These are phyloP conservation scores for Wickerhamiella vanderwaltii DNA, from an alignment of 805 yeast species.

Conservation along the genomic window DNA sequence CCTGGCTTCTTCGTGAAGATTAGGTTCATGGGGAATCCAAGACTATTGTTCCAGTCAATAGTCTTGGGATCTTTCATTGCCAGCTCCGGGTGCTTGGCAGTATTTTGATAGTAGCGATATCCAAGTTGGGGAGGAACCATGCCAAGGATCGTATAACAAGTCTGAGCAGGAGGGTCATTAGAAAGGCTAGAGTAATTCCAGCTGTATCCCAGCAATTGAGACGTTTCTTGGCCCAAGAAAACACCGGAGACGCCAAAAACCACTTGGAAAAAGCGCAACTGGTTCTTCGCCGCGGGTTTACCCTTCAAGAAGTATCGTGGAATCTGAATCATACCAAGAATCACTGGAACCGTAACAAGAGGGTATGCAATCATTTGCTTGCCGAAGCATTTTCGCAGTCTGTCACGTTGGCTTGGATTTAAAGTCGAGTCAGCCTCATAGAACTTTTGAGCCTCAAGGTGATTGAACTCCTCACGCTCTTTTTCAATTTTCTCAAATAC, in stretches of 20 bases:
- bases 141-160: slow-evolving; percentile 16
- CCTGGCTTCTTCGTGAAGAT: slow-evolving; percentile 7
- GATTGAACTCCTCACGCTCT: too few relatives aligned
- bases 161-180: slow-evolving; percentile 9
- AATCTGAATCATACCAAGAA: slow-evolving; percentile 14
- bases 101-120: slow-evolving; percentile 18
- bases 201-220: slow-evolving; percentile 14
- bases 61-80: slow-evolving; percentile 18
- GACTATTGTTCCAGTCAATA: slow-evolving; percentile 19
- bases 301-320: slow-evolving; percentile 17
- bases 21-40: slow-evolving; percentile 20
- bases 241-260: slow-evolving; percentile 20
- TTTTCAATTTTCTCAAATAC: too few relatives aligned
- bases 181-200: slow-evolving; percentile 4
- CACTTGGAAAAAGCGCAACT: slow-evolving; percentile 16
- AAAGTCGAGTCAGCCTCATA: slow-evolving; percentile 18
- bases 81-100: slow-evolving; percentile 16
- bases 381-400: slow-evolving; percentile 16
- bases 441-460: slow-evolving; percentile 17
- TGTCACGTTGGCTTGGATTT: slow-evolving; percentile 15
- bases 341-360: slow-evolving; percentile 18
- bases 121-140: slow-evolving; percentile 21
- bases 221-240: slow-evolving; percentile 17
- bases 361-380: slow-evolving; percentile 16
- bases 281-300: slow-evolving; percentile 12